These are phyloP conservation scores for Ogataea polymorpha DNA, from an alignment of 805 yeast species.

Conservation along the genomic window DNA sequence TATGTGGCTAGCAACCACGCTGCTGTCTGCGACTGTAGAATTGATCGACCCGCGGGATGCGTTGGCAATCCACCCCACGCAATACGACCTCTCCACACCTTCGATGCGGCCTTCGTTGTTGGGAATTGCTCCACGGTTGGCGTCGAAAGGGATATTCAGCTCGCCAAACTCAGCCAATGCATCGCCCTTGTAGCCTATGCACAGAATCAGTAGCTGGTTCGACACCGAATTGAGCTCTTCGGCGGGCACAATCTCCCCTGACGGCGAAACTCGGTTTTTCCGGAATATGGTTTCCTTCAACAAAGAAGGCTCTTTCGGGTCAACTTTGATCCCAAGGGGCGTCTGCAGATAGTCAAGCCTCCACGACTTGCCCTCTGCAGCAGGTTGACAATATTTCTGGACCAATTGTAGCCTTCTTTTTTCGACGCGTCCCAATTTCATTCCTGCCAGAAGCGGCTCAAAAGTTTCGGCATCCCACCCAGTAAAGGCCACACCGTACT, in stretches of 20 bases:
- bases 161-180: constrained; percentile 59
- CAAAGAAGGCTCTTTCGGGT: constrained; percentile 32
- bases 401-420: constrained; percentile 67
- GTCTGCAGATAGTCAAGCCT: constrained; percentile 62
- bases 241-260: constrained; percentile 37
- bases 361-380: constrained; percentile 43
- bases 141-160: constrained; percentile 47
- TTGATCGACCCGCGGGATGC: constrained; percentile 92
- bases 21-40: constrained; percentile 81
- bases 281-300: constrained; percentile 47
- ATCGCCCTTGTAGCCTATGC: constrained; percentile 78
- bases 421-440: constrained; percentile 47
- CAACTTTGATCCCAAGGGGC: constrained; percentile 54
- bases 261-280: constrained; percentile 40
- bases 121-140: constrained; percentile 40
- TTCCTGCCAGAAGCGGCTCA: constrained; percentile 28
- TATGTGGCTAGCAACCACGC: constrained; percentile 66
- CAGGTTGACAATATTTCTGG: constrained; percentile 41
- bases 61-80: constrained; percentile 86
- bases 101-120: constrained; percentile 46
- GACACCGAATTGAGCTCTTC: constrained; percentile 33
- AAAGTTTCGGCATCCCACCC: constrained; percentile 43
- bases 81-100: constrained; percentile 53
- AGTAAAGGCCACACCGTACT: constrained; percentile 44
- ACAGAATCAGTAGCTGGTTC: constrained; percentile 69